Base-by-base conservation (phyloP, 768 basidiomycete genomes). In the Podaxis carcinomalis region DNA sequence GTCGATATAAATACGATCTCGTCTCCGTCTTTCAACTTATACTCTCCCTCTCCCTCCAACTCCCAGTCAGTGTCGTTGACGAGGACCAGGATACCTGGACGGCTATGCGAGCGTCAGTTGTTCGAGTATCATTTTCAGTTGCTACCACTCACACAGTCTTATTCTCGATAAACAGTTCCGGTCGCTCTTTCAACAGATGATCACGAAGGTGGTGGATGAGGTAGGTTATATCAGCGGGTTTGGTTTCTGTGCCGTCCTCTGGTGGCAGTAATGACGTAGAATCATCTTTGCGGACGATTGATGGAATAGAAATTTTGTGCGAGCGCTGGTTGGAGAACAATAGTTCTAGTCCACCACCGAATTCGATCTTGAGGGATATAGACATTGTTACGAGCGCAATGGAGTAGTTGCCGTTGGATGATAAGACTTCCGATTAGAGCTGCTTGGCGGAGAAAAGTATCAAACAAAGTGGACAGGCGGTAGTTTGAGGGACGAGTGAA, bases 41-140 rank as follows among this genome's bases (percentile, higher is more conserved):
- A 97, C 5, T 90, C 88, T 21, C 92, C 88, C 72, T 98, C 96
- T 36, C 93, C 94, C 71, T 98, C 96, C 5, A 98, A 79, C 73
- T 98, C 95, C 96, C 96, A 98, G 68, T 98, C 96, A 1, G 92
- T 92, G 67, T 96, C 92, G 68, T 98, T 98, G 57, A 99, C 85
- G n/a, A 99, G 79, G 3, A 98, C 96, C 2, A 99, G 79, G 39
- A 99, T 97, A 0, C 97, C 97, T 0, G 97, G 97, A 7, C 97
- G 94, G 40, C 97, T 96, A 68, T 1, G 35, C 40, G 10, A n/a
- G 16, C 52, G 28, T 42, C 51, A 59, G 61, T 52, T n/a, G n/a
- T 4, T 14, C n/a, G 25, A 21, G 21, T 21, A 67, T 23, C 10
- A 16, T 11, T 51, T 42, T 40, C 28, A 25, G 51, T 25, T 21